Conservation (phyloP, 108 stramenopile species). For the Skeletonema costatum region DNA sequence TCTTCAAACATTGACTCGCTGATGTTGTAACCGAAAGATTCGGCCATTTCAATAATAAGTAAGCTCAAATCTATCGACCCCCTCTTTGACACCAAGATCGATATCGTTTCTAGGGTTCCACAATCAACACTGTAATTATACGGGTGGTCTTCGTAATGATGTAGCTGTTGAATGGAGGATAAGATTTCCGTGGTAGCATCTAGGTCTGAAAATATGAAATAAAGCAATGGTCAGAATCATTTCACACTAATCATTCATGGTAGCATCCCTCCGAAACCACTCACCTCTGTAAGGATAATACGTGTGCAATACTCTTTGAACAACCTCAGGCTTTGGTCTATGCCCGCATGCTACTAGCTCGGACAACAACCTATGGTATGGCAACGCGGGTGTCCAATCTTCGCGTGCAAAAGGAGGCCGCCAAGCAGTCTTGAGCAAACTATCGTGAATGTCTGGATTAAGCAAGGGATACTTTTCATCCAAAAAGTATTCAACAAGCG, state of each 20-base stretch:
- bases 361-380: conserved; percentile 34
- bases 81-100: conserved; percentile 46
- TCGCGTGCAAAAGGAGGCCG: conserved; percentile 20
- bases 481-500: conserved; percentile 34
- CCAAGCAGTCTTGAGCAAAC: conserved; percentile 28
- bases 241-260: background rate
- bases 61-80: conserved; percentile 47
- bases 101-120: conserved; percentile 66
- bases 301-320: conserved; percentile 21
- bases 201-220: conserved; percentile 6
- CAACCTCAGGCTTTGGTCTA: conserved; percentile 29
- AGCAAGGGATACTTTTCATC: conserved; percentile 32
- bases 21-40: conserved; percentile 54
- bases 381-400: conserved; percentile 17
- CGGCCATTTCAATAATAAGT: conserved; percentile 70
- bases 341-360: conserved; percentile 31
- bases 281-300: conserved; percentile 38
- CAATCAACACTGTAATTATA: conserved; percentile 27
- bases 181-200: conserved; percentile 21
- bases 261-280: background rate
- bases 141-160: background rate
- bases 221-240: background rate
- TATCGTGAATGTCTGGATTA: conserved; percentile 26
- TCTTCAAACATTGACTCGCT: conserved; percentile 73
- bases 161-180: conserved; percentile 19